Conservation (phyloP, 495 filamentous ascomycete genomes). For the Amniculicola lignicola region DNA sequence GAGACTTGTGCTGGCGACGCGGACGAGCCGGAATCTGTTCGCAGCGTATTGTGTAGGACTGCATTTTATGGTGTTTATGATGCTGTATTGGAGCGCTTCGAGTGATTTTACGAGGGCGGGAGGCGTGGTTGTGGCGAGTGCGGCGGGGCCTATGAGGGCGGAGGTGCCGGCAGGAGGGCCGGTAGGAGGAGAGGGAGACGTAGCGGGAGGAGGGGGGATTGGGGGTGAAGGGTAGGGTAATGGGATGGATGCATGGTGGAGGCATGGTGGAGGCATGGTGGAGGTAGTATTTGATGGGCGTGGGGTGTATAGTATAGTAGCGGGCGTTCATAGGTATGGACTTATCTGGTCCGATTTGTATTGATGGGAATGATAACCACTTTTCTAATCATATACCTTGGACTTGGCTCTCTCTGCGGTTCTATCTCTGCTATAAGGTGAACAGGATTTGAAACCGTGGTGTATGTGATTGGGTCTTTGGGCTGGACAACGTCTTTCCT, state of each 20-base stretch:
- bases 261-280: no score
- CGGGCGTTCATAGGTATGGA: no score
- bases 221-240: slow-evolving; percentile 13
- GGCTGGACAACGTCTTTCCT: no score
- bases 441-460: no score
- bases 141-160: slow-evolving; percentile 36
- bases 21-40: slow-evolving; percentile 90
- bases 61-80: slow-evolving; percentile 79
- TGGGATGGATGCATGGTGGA: slow-evolving; percentile 35
- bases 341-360: no score
- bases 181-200: slow-evolving; percentile 34
- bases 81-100: slow-evolving; percentile 80
- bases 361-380: no score
- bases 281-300: no score
- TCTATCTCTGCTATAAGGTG: no score
- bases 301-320: no score
- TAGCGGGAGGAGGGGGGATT: slow-evolving; percentile 11
- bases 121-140: slow-evolving; percentile 49
- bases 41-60: slow-evolving; percentile 89
- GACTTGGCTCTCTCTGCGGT: no score
- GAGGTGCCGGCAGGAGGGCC: slow-evolving; percentile 28
- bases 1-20: slow-evolving; percentile 81
- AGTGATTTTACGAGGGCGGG: slow-evolving; percentile 45
- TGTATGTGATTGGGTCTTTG: no score
- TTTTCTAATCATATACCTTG: no score